Percentiles rank a stretch among this genome's conserved stretches.
These are phyloP conservation scores for Xylariomycetidae sp. DNA, from an alignment of 2,329 filamentous ascomycete genomes.

Conservation along the genomic window DNA sequence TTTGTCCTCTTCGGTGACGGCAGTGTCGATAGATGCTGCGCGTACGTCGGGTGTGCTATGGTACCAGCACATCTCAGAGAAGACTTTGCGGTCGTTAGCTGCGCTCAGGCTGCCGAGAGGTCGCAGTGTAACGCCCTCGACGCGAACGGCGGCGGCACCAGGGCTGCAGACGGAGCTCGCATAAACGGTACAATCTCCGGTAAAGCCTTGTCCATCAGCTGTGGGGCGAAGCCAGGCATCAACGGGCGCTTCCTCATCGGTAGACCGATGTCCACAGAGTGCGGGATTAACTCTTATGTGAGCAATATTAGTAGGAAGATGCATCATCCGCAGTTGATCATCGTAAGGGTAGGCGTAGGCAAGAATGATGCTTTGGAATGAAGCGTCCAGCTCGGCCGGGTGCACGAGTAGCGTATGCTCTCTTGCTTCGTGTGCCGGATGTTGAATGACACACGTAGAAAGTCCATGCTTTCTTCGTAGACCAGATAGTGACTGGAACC, in stretches of 20 bases:
- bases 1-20: constrained; percentile 1
- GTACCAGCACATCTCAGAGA: constrained; percentile 8
- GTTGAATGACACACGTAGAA: no score
- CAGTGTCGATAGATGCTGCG: constrained; percentile 4
- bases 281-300: constrained; percentile 18
- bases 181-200: background rate
- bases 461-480: constrained; percentile 2
- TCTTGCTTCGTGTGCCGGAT: no score
- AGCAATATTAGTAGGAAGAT: constrained; percentile 13
- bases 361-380: constrained; percentile 25
- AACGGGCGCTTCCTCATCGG: background rate
- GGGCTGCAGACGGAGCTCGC: background rate
- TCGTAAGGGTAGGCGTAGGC: constrained; percentile 26
- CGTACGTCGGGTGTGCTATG: constrained; percentile 3
- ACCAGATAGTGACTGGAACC: constrained; percentile 4
- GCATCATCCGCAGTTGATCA: constrained; percentile 17
- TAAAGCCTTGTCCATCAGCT: no score
- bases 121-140: background rate
- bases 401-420: constrained; percentile 17
- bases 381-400: constrained; percentile 25
- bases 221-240: background rate
- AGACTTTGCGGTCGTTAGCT: constrained; percentile 4
- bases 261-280: background rate
- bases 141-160: background rate
- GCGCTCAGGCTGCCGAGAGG: background rate